phyloP scores from a whole-genome alignment of 2,329 filamentous ascomycete genomes.

The Pseudogymnoascus sp. region DNA sequence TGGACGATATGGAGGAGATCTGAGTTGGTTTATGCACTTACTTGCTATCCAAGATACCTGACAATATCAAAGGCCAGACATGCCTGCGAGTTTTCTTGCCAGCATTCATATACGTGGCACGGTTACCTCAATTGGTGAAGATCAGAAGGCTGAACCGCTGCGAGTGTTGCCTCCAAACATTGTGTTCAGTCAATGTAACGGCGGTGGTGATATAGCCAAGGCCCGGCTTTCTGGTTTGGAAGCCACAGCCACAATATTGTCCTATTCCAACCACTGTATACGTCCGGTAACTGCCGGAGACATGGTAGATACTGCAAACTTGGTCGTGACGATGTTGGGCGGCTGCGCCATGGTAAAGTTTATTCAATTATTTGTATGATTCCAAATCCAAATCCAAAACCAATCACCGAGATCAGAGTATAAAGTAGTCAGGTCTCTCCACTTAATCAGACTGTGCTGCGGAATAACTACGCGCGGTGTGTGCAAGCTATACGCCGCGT shows the following conservation, averaged over 20 bases:
- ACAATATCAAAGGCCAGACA: background rate
- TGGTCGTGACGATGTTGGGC: background rate
- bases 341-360: background rate
- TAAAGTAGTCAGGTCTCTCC: background rate
- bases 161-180: background rate
- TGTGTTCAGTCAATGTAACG: background rate
- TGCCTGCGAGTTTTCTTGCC: background rate
- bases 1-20: constrained; percentile 72
- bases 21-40: constrained; percentile 27
- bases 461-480: background rate
- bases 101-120: background rate
- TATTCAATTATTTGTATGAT: background rate
- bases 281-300: background rate
- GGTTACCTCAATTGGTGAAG: background rate
- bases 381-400: background rate
- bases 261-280: background rate
- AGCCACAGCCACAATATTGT: background rate
- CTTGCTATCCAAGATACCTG: background rate
- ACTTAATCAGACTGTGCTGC: background rate
- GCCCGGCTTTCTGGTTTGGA: background rate
- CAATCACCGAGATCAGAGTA: background rate
- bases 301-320: background rate
- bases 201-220: background rate
- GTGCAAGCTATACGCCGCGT: background rate
- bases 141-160: background rate